Base-by-base conservation (phyloP, 352 stramenopile genomes). In the Pythium scleroteichum region DNA sequence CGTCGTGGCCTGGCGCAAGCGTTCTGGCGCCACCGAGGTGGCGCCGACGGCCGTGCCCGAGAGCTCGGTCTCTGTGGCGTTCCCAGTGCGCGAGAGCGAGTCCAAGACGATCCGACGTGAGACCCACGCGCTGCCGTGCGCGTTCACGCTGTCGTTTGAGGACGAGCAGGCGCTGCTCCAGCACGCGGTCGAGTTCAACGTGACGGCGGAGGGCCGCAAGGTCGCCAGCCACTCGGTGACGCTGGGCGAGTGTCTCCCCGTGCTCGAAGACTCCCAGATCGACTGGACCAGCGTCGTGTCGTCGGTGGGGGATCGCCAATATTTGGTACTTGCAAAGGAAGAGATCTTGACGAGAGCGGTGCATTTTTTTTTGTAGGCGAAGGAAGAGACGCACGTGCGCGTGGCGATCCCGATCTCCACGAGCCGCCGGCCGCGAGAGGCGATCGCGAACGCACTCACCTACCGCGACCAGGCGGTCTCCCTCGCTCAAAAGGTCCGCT, bases 171-270 rank as follows among this genome's bases (percentile, higher is more conserved):
- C 66, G 33, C 33, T 82, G n/a, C 42, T 85, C 12, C 57, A 78
- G 14, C 62, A 72, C 17, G 32, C 66, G 12, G 66, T 82, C 47
- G 72, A 58, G 38, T 87, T 89, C 52, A 66, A 64, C 17, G 46
- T 88, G n/a, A 22, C 67, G 7, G 42, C 75, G 0, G 73, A 64
- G 3, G 44, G 58, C 0, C 48, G 66, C 14, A n/a, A 73, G 17
- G 51, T 88, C 16, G 71, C 57, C 3, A 73, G 50, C 10, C 71
- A 83, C 24, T 44, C 46, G 19, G 49, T 80, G 29, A 71, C 71
- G 38, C 51, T 92, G 4, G 52, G 72, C 4, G 72, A 81, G 8
- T 90, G 76, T 24, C 57, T 88, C 10, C 80, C 80, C 2, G 54
- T 88, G 47, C 65, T 90, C 9, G 38, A 65, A 4, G 71, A 87